Evolutionary conservation across 2,329 filamentous ascomycete species (phyloP), one percentile per base, ranked within the genome.

Genomic region (Pseudogymnoascus sp.): DNA sequence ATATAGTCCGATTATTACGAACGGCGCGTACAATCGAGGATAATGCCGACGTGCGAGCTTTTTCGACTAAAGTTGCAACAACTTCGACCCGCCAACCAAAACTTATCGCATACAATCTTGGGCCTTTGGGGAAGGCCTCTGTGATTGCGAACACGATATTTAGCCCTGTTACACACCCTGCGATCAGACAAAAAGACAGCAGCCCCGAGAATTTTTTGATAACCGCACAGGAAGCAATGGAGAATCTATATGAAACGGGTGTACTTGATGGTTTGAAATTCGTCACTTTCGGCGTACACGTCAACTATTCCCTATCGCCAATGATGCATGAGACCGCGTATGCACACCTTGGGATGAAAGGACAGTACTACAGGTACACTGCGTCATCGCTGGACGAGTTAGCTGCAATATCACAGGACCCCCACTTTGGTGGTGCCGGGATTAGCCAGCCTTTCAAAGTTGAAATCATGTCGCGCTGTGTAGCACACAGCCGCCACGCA

Each of bases 321-420:
- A 84, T 86, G 5, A 90, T 91, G 87, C 87, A 91, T 71, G 89
- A 86, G 64, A 79, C 85, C 6, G 88, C 87, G 2, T 82, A 89
- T 68, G 78, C 80, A 65, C 80, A 80, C 60, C 81, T 85, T 68
- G 84, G 87, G 2, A 26, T 72, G 71, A 61, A 70, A 70, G 35
- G 69, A 69, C 59, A 68, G 70, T 63, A 66, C 70, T 21, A 64
- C 69, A 53, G 70, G 70, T 37, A 62, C 65, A 29, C 67, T 69
- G 8, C 53, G 67, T 60, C 65, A 67, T 24, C 64, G 61, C 26
- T 71, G 65, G 47, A 71, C 69, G 2, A 56, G 29, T 16, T 56
- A 56, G 50, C 82, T 90, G 69, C 85, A 85, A 0, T 61, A 61
- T 61, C 59, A 26, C 79, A 81, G 59, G 84, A 88, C 67, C 81